A percentile compares a stretch with the other conserved stretches of the same genome.
Conservation (phyloP, 164 flowering plant species). For the Vitis labrusca region DNA sequence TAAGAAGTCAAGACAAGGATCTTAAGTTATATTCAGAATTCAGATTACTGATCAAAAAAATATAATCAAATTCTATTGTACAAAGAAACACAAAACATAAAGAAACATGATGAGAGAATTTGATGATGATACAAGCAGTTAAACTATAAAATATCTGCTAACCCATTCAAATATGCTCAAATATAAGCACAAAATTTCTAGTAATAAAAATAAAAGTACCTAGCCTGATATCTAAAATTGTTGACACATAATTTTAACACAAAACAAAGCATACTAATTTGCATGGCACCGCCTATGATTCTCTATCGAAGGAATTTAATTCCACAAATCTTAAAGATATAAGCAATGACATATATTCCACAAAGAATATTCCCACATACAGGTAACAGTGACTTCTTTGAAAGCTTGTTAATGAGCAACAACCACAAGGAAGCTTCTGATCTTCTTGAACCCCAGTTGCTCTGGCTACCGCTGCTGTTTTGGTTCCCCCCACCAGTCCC, state of each 20-base stretch:
- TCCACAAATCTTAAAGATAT: background rate
- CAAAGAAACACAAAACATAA: background rate
- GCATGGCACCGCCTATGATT: too few relatives aligned
- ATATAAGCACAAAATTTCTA: background rate
- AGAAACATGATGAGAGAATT: background rate
- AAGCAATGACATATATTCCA: background rate
- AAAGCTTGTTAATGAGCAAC: constrained; percentile 75
- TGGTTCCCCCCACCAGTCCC: constrained; percentile 46
- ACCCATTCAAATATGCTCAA: background rate
- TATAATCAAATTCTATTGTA: background rate
- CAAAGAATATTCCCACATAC: constrained; percentile 41
- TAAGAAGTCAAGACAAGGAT: constrained; percentile 1
- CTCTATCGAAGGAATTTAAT: too few relatives aligned
- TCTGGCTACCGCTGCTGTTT: constrained; percentile 37
- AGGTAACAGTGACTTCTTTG: constrained; percentile 78
- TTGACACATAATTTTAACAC: background rate
- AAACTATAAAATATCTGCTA: background rate
- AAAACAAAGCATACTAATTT: too few relatives aligned
- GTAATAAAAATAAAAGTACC: background rate
- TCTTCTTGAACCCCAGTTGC: constrained; percentile 65
- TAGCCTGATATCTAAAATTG: background rate
- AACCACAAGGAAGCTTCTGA: constrained; percentile 82
- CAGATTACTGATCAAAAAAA: background rate
- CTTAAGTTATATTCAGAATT: background rate
- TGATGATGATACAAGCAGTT: background rate